phyloP scores from a whole-genome alignment of 1,284 basidiomycete genomes.

The Puccinia coronata region DNA sequence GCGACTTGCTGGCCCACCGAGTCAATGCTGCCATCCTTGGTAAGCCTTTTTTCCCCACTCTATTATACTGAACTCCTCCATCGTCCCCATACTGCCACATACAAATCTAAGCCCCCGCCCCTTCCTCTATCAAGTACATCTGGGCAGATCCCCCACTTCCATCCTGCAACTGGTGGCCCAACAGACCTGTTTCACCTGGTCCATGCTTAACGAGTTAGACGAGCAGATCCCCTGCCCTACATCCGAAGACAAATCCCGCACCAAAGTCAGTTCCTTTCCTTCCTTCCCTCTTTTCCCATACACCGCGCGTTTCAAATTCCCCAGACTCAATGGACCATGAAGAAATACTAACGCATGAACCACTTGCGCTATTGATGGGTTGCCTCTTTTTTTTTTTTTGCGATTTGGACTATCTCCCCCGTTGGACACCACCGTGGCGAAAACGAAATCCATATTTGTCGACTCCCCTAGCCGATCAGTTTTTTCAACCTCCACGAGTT shows the following conservation, averaged over 20 bases:
- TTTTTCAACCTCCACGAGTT: constrained; percentile 44
- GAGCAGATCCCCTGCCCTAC: constrained; percentile 52
- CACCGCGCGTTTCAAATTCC: too few relatives aligned
- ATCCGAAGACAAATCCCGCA: constrained; percentile 36
- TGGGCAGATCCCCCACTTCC: constrained; percentile 52
- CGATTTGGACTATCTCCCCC: neutral
- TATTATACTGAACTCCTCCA: too few relatives aligned
- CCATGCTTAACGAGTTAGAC: constrained; percentile 52
- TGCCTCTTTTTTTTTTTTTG: too few relatives aligned
- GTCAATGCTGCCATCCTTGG: constrained; percentile 80
- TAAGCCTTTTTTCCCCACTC: constrained; percentile 61
- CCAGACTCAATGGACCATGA: too few relatives aligned
- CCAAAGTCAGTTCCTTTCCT: constrained; percentile 23
- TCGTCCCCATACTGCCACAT: too few relatives aligned
- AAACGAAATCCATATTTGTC: too few relatives aligned
- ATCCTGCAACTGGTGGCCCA: constrained; percentile 52
- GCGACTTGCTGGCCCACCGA: constrained; percentile 78
- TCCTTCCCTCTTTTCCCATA: neutral
- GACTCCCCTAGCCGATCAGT: constrained; percentile 21
- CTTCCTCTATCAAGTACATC: constrained; percentile 48
- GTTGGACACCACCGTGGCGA: too few relatives aligned
- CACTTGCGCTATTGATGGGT: too few relatives aligned
- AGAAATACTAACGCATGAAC: too few relatives aligned
- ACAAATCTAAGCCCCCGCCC: neutral
- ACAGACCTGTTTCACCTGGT: constrained; percentile 52